Evolutionary conservation across 805 yeast genomes (phyloP).

Genomic region (Starmerella geochares): DNA sequence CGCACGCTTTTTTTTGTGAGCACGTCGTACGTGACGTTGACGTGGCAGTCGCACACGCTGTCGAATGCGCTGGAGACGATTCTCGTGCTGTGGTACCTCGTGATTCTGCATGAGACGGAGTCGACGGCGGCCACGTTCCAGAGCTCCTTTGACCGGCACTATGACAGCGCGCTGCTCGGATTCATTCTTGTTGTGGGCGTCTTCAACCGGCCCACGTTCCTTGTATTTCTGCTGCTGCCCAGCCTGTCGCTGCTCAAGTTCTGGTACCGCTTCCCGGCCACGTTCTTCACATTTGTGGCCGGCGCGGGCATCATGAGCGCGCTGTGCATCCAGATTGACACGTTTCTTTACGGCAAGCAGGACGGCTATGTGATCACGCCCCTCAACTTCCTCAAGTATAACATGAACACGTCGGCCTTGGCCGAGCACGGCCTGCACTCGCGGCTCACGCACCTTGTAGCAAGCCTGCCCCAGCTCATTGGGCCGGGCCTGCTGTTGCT

Average conservation of each 20-base stretch:
- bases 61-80: conserved; percentile 70
- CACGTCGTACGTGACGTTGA: conserved; percentile 60
- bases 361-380: conserved; percentile 51
- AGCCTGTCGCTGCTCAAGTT: conserved; percentile 38
- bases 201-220: conserved; percentile 78
- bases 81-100: conserved; percentile 42
- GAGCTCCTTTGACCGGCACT: conserved; percentile 26
- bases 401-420: conserved; percentile 48
- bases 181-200: conserved; percentile 50
- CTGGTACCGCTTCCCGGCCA: conserved; percentile 32
- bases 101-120: conserved; percentile 38
- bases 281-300: conserved; percentile 30
- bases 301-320: conserved; percentile 35
- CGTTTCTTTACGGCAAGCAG: conserved; percentile 34
- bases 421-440: conserved; percentile 77
- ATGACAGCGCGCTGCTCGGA: conserved; percentile 41
- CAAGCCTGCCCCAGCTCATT: conserved; percentile 67
- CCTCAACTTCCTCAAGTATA: conserved; percentile 64
- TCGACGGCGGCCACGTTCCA: conserved; percentile 16
- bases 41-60: conserved; percentile 76
- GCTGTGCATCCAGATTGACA: conserved; percentile 44
- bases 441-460: conserved; percentile 56
- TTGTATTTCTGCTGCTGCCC: conserved; percentile 65
- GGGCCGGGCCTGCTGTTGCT: conserved; percentile 62
- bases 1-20: conserved; percentile 36